phyloP scores from a whole-genome alignment of 2,329 filamentous ascomycete genomes.

The Paecilomyces sp. region DNA sequence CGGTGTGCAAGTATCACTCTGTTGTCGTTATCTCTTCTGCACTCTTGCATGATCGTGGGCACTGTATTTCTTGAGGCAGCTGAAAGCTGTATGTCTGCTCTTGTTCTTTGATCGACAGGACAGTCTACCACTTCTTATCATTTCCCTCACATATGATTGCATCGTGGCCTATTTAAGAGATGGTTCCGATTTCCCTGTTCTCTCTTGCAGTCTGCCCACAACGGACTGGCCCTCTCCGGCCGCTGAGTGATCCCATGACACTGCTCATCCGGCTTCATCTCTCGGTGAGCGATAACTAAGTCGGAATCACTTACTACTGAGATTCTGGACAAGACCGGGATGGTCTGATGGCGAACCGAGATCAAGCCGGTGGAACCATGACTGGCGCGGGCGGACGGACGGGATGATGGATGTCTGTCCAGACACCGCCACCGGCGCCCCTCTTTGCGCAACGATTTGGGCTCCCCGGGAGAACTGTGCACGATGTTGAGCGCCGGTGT shows the following conservation, averaged over 20 bases:
- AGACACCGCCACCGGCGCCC: neutral
- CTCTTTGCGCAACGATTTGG: neutral
- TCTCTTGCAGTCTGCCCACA: neutral
- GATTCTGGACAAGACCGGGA: neutral
- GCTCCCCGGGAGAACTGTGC: neutral
- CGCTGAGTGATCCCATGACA: neutral
- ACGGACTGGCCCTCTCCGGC: neutral
- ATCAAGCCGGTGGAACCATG: neutral
- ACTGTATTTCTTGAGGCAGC: neutral
- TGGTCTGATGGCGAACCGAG: neutral
- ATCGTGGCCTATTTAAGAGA: neutral
- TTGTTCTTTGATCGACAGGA: neutral
- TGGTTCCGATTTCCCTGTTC: neutral
- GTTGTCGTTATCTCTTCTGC: neutral
- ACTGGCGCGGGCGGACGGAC: neutral
- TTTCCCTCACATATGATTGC: neutral
- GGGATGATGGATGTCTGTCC: neutral
- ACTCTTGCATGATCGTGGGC: neutral
- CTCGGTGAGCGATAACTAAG: neutral
- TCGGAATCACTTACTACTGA: neutral
- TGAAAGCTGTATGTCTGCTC: neutral
- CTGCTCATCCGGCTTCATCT: neutral
- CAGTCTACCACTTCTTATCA: neutral
- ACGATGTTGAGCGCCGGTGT: neutral
- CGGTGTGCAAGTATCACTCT: neutral